phyloP scores from a whole-genome alignment of 495 filamentous ascomycete species.

The Penicillium bialowiezense region DNA sequence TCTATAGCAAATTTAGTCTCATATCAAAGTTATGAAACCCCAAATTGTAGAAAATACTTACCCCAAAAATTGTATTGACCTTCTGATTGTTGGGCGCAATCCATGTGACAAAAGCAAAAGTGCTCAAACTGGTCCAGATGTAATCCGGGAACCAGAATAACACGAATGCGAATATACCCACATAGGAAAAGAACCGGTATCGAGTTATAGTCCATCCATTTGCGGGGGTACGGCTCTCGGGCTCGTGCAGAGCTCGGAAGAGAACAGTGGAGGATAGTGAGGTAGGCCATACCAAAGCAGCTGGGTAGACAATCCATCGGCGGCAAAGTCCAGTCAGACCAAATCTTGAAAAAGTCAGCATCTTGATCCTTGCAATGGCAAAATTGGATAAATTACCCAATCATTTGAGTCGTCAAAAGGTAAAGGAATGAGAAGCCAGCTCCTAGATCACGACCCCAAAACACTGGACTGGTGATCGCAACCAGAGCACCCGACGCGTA shows the following conservation, averaged over 20 bases:
- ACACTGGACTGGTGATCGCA: slow-evolving; percentile 48
- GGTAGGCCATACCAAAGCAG: slow-evolving; percentile 33
- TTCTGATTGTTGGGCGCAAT: slow-evolving; percentile 55
- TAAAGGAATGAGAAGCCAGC: slow-evolving; percentile 61
- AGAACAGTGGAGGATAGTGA: slow-evolving; percentile 27
- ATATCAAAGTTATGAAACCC: no score
- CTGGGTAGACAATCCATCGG: slow-evolving; percentile 57
- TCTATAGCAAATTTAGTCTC: slow-evolving; percentile 52
- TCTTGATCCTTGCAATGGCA: no score
- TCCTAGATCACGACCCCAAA: slow-evolving; percentile 61
- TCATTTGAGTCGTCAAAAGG: slow-evolving; percentile 60
- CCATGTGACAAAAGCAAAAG: slow-evolving; percentile 64
- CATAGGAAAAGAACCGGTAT: slow-evolving; percentile 53
- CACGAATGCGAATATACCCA: slow-evolving; percentile 46
- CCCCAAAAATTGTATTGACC: slow-evolving; percentile 63
- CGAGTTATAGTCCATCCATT: slow-evolving; percentile 55
- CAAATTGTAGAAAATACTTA: slow-evolving; percentile 39
- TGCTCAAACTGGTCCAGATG: slow-evolving; percentile 63
- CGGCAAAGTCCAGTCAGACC: slow-evolving; percentile 63
- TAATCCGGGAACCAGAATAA: slow-evolving; percentile 77
- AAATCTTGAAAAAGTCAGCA: slow-evolving; percentile 14
- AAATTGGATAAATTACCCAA: slow-evolving; percentile 60
- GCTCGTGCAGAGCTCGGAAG: slow-evolving; percentile 45
- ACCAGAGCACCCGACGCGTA: slow-evolving; percentile 61
- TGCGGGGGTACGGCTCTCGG: slow-evolving; percentile 39